Base-by-base conservation (phyloP, 2,329 filamentous ascomycete genomes). In the Colletotrichum truncatum region DNA sequence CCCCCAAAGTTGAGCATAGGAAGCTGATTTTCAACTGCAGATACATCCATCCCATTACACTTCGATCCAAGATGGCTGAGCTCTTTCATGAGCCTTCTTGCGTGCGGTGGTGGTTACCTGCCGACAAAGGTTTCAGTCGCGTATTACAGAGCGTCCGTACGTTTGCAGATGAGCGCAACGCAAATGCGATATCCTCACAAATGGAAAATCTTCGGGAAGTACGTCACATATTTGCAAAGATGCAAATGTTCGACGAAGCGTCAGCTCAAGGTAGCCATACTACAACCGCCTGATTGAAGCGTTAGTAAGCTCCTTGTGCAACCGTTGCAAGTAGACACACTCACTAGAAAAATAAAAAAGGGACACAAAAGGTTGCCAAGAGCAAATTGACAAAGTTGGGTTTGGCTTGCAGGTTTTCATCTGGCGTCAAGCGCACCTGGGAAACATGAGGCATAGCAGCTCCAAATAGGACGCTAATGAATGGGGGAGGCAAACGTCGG, bases 31-130 rank as follows among this genome's bases (percentile, higher is more conserved):
- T 11, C 4, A 11, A 12, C 14, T 14, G 12, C 67, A 98, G 95
- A 38, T 97, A 97, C 75, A 91, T 97, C 23, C 94, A 93, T 70
- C 91, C 94, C 1, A 82, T 88, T 28, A 87, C 87, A 11, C 89
- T 95, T 71, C 91, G 95, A 63, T 83, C 81, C 30, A 90, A 90
- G 69, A 91, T 98, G 85, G 89, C 92, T 30, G 86, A 91, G 48
- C 77, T 93, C 23, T 97, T 96, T 84, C 83, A 86, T 65, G 87
- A 93, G 43, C 85, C 88, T 12, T 88, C 90, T 18, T 88, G 94
- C 56, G 87, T 87, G 45, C 85, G 90, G 62, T 98, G 94, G 93
- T 99, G 96, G 96, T 85, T 98, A 3, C 93, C 94, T 3, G 87
- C 96, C 75, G 88, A 93, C 67, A 91, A 95, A 79, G 89, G 87